Evolutionary conservation across 148 eudicot genomes (phyloP).

Genomic region (Fallopia convolvulus): DNA sequence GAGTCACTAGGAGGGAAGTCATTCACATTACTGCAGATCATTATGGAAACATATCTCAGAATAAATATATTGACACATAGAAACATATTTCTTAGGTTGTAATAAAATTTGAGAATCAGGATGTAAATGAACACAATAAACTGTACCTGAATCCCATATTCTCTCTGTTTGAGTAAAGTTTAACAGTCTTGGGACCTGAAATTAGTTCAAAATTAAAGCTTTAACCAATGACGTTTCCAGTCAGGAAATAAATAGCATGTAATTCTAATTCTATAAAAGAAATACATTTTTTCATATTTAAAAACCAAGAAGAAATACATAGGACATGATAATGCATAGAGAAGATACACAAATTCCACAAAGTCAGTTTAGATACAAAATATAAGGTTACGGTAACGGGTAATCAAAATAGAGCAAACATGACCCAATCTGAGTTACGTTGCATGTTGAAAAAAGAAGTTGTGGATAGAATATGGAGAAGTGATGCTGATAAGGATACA

Average conservation of each 20-base stretch:
- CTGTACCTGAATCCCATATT: constrained; percentile 94
- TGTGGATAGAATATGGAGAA: not conserved
- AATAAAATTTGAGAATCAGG: not conserved
- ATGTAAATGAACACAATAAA: constrained; percentile 8
- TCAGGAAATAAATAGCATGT: not conserved
- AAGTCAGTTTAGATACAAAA: not conserved
- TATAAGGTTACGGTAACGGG: not conserved
- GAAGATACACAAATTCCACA: not conserved
- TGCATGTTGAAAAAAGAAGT: not conserved
- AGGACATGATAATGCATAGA: not conserved
- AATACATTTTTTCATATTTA: too few species aligned
- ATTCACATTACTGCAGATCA: constrained; percentile 71
- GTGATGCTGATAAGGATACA: not conserved
- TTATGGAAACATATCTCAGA: not conserved
- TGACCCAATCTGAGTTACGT: not conserved
- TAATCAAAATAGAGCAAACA: not conserved
- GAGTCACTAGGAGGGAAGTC: constrained; percentile 94
- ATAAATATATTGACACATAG: not conserved
- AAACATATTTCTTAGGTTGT: not conserved
- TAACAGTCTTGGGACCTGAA: constrained; percentile 92
- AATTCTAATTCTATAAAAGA: not conserved
- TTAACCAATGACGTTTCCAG: not conserved
- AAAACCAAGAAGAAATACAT: not conserved
- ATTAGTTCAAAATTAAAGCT: constrained; percentile 9
- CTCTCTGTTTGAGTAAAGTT: constrained; percentile 85